Conservation (phyloP, 495 filamentous ascomycete species). For the Penicillium fimorum region DNA sequence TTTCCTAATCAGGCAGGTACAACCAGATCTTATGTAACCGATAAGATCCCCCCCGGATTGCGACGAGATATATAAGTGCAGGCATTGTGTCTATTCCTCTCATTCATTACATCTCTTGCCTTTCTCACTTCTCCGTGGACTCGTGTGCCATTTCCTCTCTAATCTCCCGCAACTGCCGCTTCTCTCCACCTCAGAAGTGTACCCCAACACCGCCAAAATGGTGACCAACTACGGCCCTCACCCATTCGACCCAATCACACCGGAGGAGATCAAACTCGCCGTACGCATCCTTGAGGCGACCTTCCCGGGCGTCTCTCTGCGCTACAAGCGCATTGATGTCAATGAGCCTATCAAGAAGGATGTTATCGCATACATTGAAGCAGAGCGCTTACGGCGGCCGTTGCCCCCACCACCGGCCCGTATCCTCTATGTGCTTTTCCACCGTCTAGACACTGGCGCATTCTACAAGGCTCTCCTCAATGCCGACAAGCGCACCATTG, state of each 20-base stretch:
- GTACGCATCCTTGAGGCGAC: slow-evolving; percentile 37
- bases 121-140: not conserved
- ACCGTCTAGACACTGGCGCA: slow-evolving; percentile 38
- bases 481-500: slow-evolving; percentile 30
- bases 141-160: not conserved
- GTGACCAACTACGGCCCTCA: slow-evolving; percentile 23
- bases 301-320: slow-evolving; percentile 34
- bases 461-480: slow-evolving; percentile 41
- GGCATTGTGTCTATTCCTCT: slow-evolving; percentile 2
- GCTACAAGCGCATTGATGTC: slow-evolving; percentile 43
- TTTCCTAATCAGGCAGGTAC: slow-evolving; percentile 26
- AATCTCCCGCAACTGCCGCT: not conserved
- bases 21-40: slow-evolving; percentile 15
- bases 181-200: not conserved
- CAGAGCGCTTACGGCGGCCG: slow-evolving; percentile 35
- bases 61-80: slow-evolving; percentile 17
- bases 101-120: not conserved
- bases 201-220: slow-evolving; percentile 12
- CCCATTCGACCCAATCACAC: slow-evolving; percentile 44
- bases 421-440: slow-evolving; percentile 42
- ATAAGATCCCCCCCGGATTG: slow-evolving; percentile 13
- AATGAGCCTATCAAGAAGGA: slow-evolving; percentile 42
- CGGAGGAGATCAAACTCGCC: slow-evolving; percentile 40
- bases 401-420: slow-evolving; percentile 34
- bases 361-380: slow-evolving; percentile 40